phyloP scores from a whole-genome alignment of 2,329 filamentous ascomycete species.

The Coniella lustricola region DNA sequence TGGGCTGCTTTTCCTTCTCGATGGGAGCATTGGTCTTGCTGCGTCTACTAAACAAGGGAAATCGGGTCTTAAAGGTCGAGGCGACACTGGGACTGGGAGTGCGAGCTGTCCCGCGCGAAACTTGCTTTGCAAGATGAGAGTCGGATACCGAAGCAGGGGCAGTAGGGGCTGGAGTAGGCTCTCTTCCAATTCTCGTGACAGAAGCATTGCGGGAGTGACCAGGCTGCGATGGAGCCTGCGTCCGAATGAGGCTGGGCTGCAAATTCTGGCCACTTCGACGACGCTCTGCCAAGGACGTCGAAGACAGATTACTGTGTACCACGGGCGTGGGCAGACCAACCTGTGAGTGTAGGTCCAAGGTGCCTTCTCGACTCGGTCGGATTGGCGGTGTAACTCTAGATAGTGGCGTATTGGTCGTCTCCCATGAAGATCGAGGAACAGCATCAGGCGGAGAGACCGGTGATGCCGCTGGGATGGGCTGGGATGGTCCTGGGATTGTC shows the following conservation, averaged over 20 bases:
- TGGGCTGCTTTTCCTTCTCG: slow-evolving; percentile 51
- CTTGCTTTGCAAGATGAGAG: slow-evolving; percentile 20
- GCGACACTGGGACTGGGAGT: slow-evolving; percentile 49
- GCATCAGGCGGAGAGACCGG: slow-evolving; percentile 16
- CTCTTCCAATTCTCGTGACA: slow-evolving; percentile 27
- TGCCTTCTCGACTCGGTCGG: slow-evolving; percentile 63
- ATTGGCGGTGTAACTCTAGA: slow-evolving; percentile 40
- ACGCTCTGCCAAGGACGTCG: slow-evolving; percentile 41
- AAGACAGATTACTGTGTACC: slow-evolving; percentile 56
- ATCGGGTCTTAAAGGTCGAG: slow-evolving; percentile 53
- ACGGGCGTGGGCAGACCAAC: slow-evolving; percentile 44
- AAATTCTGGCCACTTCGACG: slow-evolving; percentile 32
- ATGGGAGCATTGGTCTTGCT: slow-evolving; percentile 55
- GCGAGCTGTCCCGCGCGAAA: slow-evolving; percentile 29
- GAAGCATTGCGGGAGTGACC: slow-evolving; percentile 23
- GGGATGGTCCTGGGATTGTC: too few species aligned
- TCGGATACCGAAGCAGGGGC: slow-evolving; percentile 4
- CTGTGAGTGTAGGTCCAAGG: slow-evolving; percentile 53
- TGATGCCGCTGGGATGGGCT: too few species aligned
- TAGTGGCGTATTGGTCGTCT: slow-evolving; percentile 21
- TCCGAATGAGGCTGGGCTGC: slow-evolving; percentile 16
- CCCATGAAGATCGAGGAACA: slow-evolving; percentile 22
- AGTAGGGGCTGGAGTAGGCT: slow-evolving; percentile 28
- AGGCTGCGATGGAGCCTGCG: slow-evolving; percentile 28
- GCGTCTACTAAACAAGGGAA: slow-evolving; percentile 71